phyloP scores from a whole-genome alignment of 108 stramenopile species.

The Cyclotella distinguenda region DNA sequence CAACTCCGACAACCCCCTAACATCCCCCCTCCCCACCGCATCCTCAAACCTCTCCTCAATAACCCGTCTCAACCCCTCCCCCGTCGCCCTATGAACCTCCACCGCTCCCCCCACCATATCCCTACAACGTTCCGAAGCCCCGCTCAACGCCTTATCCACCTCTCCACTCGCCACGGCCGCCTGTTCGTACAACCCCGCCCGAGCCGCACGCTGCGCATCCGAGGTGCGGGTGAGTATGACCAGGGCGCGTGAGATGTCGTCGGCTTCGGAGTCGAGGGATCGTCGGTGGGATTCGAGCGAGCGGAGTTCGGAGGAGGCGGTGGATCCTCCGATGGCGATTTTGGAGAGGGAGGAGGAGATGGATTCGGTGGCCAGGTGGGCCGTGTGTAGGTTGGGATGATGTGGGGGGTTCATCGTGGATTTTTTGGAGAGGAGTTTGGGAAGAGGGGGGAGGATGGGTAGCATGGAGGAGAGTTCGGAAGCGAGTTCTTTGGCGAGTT shows the following conservation, averaged over 20 bases:
- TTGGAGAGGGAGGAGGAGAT: conserved; percentile 77
- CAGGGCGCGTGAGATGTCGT: conserved; percentile 63
- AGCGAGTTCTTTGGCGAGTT: neutral
- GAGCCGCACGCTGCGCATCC: too few relatives aligned
- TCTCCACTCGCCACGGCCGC: conserved; percentile 64
- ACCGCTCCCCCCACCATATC: conserved; percentile 60
- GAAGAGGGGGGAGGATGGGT: neutral
- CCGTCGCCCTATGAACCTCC: conserved; percentile 51
- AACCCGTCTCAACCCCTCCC: conserved; percentile 37
- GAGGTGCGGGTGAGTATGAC: conserved; percentile 60
- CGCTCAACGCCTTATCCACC: conserved; percentile 24
- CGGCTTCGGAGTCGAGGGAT: conserved; percentile 58
- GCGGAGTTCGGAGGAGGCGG: conserved; percentile 78
- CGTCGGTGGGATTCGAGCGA: conserved; percentile 70
- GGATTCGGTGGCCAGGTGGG: conserved; percentile 69
- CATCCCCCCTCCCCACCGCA: conserved; percentile 59
- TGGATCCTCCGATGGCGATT: conserved; percentile 79
- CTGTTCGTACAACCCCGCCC: conserved; percentile 49
- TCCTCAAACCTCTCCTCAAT: conserved; percentile 63
- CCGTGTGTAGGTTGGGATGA: conserved; percentile 50
- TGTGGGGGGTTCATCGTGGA: conserved; percentile 15
- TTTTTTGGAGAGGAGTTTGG: conserved; percentile 26
- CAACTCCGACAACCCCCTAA: conserved; percentile 54
- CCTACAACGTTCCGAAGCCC: neutral
- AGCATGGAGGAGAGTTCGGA: neutral